Base-by-base conservation (phyloP, 176 grass and related monocot species). In the Alloteropsis semialata region DNA sequence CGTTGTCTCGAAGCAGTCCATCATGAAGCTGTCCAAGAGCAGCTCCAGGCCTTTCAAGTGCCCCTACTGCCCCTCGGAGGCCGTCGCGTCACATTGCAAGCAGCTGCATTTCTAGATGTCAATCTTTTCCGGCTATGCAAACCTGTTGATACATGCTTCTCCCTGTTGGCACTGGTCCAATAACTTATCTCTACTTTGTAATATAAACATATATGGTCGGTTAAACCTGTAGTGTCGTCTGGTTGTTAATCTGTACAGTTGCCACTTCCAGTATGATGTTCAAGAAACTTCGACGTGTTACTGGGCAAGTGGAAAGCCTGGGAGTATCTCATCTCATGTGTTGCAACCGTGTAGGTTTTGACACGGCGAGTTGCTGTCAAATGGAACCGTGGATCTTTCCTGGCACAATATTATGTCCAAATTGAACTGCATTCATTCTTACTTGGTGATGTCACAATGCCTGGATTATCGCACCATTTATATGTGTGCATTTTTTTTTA, bases 1-100 rank as follows among this genome's bases (percentile, higher is more conserved):
- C 0, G 93, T 93, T 0, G 82, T 99, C 48, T 96, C 92, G 4
- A 93, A 93, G 85, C 93, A 99, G 43, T 95, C 91, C 0, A 82
- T 99, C 69, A 82, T 83, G 76, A 96, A 96, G 72, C 80, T 99
- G n/a, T 95, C 92, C 0, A 96, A 96, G 77, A 93, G 84, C 69
- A 99, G 93, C 69, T 93, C 93, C 22, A 84, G 96, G 53, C 79
- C 87, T 34, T 99, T 99, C 45, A 96, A 96, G 57, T 99, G 96
- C 62, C 96, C 93, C 28, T 99, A 96, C 85, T 99, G 96, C 28
- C 93, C 93, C 6, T 82, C 78, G 0, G 91, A 90, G 82, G 96
- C 90, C 15, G 83, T 82, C 0, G 80, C 87, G 18, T 85, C 82
- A 0, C 89, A 96, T 61, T 99, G 96, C 83, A 99, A 87, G 80